Base-by-base conservation (phyloP, 169 alveolate species). In the Amoebophrya sp. region DNA sequence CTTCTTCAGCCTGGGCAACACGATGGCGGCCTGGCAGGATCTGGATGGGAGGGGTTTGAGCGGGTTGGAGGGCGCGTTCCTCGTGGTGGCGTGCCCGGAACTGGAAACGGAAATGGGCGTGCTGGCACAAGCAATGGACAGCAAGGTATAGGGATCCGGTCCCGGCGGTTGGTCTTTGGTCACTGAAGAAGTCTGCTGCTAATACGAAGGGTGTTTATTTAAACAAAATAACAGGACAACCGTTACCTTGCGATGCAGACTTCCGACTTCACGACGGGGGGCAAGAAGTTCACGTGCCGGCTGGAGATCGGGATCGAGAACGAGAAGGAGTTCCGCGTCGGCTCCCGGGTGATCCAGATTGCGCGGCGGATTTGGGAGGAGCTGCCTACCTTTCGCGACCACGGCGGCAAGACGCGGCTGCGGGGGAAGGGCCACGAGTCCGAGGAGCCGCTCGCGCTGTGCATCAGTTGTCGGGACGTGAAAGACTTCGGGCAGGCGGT, bases 361-460 rank as follows among this genome's bases (percentile, higher is more conserved):
- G 78, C 78, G 26, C 78, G 78, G 78, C 78, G 78, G 34, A 58
- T 58, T 2, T 58, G 78, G 78, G 78, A 58, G 78, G 78, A 58
- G 23, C 5, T 58, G 78, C 78, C 78, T 13, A n/a, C 78, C 38
- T 58, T 58, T 58, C 78, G 34, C 38, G 34, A 4, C 23, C 2
- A 2, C 34, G 78, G 78, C 78, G 78, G 78, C 34, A 16, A 58
- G 23, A 58, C 78, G 78, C 26, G 78, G 34, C 34, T 58, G 4
- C 78, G 78, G 7, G 78, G 78, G 34, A 58, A n/a, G 34, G 78
- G 78, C 78, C 78, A 58, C 78, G 78, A 58, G 23, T 58, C 78
- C 38, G 26, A 16, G 78, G 78, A 58, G 78, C 78, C 78, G 39
- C 23, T 58, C 10, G 78, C 78, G 26, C 78, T 58, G 78, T 58